phyloP scores from a whole-genome alignment of 2,329 filamentous ascomycete genomes.

The Cladophialophora yegresii region DNA sequence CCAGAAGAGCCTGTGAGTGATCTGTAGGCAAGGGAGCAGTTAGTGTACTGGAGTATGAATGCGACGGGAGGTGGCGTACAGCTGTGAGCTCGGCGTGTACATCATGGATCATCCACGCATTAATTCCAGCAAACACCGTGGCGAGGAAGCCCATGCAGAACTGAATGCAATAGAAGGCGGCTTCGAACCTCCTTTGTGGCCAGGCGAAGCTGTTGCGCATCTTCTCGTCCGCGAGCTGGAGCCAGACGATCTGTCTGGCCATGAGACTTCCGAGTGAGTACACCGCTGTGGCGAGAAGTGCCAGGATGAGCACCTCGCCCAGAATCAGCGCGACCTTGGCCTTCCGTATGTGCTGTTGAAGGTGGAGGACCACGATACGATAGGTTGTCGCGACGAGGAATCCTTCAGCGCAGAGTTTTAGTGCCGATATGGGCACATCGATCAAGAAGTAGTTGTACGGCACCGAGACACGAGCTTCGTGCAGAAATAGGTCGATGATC shows the following conservation, averaged over 20 bases:
- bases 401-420: conserved; percentile 1
- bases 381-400: not conserved
- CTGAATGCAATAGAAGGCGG: not conserved
- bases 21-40: not conserved
- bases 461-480: not conserved
- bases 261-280: not conserved
- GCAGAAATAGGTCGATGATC: not conserved
- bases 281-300: not conserved
- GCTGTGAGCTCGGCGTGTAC: not conserved
- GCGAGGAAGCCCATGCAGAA: not conserved
- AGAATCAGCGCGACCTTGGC: not conserved
- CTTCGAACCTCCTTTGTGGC: not conserved
- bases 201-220: not conserved
- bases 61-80: not conserved
- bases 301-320: not conserved
- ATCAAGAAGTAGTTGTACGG: conserved; percentile 2
- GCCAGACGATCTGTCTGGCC: conserved; percentile 1
- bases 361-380: conserved; percentile 1
- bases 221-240: not conserved
- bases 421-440: not conserved
- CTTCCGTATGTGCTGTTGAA: not conserved
- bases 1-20: conserved; percentile 1
- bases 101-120: not conserved
- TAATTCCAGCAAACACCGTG: not conserved
- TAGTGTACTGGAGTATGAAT: not conserved